These are phyloP conservation scores for Penicillium freii DNA, from an alignment of 2,329 filamentous ascomycete genomes.

Conservation along the genomic window DNA sequence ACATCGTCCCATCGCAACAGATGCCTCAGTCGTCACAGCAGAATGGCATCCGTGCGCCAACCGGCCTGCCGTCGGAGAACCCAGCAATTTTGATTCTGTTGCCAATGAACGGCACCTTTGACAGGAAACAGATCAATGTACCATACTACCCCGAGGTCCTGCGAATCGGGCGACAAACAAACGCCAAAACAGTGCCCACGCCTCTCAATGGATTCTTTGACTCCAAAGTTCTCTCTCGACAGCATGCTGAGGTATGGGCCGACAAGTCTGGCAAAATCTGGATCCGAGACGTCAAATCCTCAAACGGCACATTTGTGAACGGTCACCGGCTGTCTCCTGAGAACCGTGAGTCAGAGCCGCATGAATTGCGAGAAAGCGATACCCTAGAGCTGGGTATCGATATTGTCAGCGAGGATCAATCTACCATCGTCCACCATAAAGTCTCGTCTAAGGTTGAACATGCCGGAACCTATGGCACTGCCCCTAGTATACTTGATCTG, in stretches of 20 bases:
- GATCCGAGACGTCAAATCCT: slow-evolving; percentile 97
- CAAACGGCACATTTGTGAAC: slow-evolving; percentile 98
- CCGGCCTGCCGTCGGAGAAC: slow-evolving; percentile 53
- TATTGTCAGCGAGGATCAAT: slow-evolving; percentile 97
- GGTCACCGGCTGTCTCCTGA: slow-evolving; percentile 84
- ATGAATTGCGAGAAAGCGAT: slow-evolving; percentile 87
- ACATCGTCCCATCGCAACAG: slow-evolving; percentile 67
- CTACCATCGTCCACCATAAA: slow-evolving; percentile 97
- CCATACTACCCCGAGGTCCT: slow-evolving; percentile 93
- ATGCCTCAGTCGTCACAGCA: slow-evolving; percentile 61
- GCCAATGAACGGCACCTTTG: slow-evolving; percentile 93
- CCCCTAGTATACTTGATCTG: slow-evolving; percentile 78
- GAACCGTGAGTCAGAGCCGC: slow-evolving; percentile 92
- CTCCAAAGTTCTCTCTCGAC: slow-evolving; percentile 92
- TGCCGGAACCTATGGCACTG: slow-evolving; percentile 71
- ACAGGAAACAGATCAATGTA: slow-evolving; percentile 92
- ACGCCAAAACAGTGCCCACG: slow-evolving; percentile 91
- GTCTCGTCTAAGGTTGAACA: slow-evolving; percentile 96
- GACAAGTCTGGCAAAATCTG: slow-evolving; percentile 82
- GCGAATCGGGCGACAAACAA: slow-evolving; percentile 92
- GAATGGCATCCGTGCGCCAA: slow-evolving; percentile 54
- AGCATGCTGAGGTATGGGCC: slow-evolving; percentile 95
- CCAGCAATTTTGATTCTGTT: slow-evolving; percentile 80
- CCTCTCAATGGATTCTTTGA: slow-evolving; percentile 94
- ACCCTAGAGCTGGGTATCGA: slow-evolving; percentile 95